A percentile compares a stretch with the other conserved stretches of the same genome.
phyloP scores from a whole-genome alignment of 805 yeast species.

The Candida tallmaniae region DNA sequence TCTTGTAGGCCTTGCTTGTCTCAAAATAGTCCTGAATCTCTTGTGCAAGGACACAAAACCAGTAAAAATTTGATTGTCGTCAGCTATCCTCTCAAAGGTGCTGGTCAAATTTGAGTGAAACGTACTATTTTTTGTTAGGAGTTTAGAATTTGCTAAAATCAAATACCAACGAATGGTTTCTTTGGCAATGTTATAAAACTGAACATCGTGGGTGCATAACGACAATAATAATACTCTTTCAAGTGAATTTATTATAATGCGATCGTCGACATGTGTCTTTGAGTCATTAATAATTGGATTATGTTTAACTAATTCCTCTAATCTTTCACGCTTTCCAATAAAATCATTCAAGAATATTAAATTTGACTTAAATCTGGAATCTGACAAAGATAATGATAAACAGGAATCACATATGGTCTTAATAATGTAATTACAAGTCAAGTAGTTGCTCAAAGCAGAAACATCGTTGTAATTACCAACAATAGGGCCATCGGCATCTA shows the following conservation, averaged over 20 bases:
- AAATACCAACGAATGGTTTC: constrained; percentile 30
- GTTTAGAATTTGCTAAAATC: constrained; percentile 12
- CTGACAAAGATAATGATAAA: constrained; percentile 27
- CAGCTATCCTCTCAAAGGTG: constrained; percentile 35
- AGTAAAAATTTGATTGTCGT: constrained; percentile 55
- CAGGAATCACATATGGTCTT: constrained; percentile 34
- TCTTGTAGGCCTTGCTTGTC: constrained; percentile 24
- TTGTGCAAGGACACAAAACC: constrained; percentile 75
- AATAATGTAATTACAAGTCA: constrained; percentile 27
- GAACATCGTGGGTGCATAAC: constrained; percentile 41
- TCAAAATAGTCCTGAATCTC: constrained; percentile 42
- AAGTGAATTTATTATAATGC: constrained; percentile 16
- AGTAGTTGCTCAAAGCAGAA: constrained; percentile 23
- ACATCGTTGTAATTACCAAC: constrained; percentile 16
- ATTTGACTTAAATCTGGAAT: constrained; percentile 31
- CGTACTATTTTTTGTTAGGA: constrained; percentile 1
- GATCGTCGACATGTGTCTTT: constrained; percentile 11
- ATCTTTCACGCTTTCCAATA: constrained; percentile 21
- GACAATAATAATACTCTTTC: constrained; percentile 36
- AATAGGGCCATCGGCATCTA: constrained; percentile 15
- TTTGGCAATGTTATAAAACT: constrained; percentile 37
- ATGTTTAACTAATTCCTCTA: constrained; percentile 8
- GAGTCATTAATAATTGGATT: constrained; percentile 13
- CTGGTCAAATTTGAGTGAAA: constrained; percentile 17
- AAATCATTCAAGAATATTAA: constrained; percentile 33